Base-by-base conservation (phyloP, 2,329 filamentous ascomycete species). In the Fusarium continuum region DNA sequence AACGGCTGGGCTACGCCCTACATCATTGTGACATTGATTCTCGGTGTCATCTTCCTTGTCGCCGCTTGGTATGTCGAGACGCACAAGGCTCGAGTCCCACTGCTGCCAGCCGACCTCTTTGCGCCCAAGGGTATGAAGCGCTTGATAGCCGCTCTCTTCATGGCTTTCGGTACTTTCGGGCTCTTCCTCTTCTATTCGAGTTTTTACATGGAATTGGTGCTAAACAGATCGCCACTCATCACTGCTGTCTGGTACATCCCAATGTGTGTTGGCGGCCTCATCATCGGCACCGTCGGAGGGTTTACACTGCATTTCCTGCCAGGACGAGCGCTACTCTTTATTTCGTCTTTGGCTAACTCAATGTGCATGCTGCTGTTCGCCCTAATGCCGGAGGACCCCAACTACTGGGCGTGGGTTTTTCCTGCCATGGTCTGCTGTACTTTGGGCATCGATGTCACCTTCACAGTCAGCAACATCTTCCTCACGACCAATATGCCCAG, bases 401-500 rank as follows among this genome's bases (percentile, higher is more conserved):
- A 78, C 55, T 86, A 88, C 74, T 91, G 88, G 88, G 81, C 84
- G 0, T 90, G 81, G 70, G 80, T 88, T 4, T 88, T 91, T 64
- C 85, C 87, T 0, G 72, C 81, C 5, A 85, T 85, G 83, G 74
- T 86, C 7, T 83, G 82, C 54, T 83, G 81, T 13, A 90, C 88
- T 0, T 75, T 89, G 19, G 87, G 85, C 5, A 86, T 91, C 50
- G 88, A 91, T 65, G 82, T 90, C 38, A 84, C 84, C 7, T 90
- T 85, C 74, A 90, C 85, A 54, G 80, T 91, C 3, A 82, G 86
- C 26, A 90, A 88, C 61, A 83, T 91, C 47, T 91, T 90, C 72
- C 84, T 89, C 48, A 90, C 88, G 1, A 90, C 87, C 0, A 84
- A 80, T 14, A 72, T 90, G 45, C 85, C 87, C 0, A 78, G 78